Base-by-base conservation (phyloP, 1,284 basidiomycete genomes). In the Austroboletus novae-zelandiae region DNA sequence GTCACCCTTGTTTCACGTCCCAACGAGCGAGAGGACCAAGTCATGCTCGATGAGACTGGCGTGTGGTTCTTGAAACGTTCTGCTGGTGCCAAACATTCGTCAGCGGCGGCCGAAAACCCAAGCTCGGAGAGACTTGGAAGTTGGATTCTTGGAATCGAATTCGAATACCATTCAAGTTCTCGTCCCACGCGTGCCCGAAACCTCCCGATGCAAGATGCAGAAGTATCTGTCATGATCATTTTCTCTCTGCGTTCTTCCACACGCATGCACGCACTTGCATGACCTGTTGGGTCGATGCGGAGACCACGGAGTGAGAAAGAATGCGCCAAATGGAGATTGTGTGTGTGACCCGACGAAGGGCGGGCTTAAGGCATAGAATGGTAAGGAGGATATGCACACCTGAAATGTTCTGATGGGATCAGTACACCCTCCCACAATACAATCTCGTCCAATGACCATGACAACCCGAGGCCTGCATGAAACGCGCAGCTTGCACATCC, bases 281-380 rank as follows among this genome's bases (percentile, higher is more conserved):
- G 29, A 32, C 29, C 27, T 77, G 78, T 57, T 84, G 81, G 56
- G 81, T 80, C 79, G 27, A 47, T 23, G 5, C 27, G 53, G 20
- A 36, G 48, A 45, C 40, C 35, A 52, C 27, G 32, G 39, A 50
- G 47, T 58, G 59, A 57, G 57, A 60, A 64, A 40, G 32, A 34
- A 46, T 35, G 29, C 18, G 9, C 49, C 31, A 65, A 64, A 65
- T 62, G 62, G 65, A 50, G 61, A 39, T 60, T n/a, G 8, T 5
- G 9, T 36, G 13, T 20, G 23, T 42, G 51, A 45, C 39, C 49
- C 48, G 51, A 47, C 5, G 36, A 43, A 49, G 47, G 20, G 25
- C 80, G 79, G 53, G 83, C 78, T 30, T 80, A 79, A 10, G 77
- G 83, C 25, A 85, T 72, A 40, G 48, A 76, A 77, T 4, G 5